phyloP scores from a whole-genome alignment of 495 filamentous ascomycete genomes.

The Hypoxylon perforatum region DNA sequence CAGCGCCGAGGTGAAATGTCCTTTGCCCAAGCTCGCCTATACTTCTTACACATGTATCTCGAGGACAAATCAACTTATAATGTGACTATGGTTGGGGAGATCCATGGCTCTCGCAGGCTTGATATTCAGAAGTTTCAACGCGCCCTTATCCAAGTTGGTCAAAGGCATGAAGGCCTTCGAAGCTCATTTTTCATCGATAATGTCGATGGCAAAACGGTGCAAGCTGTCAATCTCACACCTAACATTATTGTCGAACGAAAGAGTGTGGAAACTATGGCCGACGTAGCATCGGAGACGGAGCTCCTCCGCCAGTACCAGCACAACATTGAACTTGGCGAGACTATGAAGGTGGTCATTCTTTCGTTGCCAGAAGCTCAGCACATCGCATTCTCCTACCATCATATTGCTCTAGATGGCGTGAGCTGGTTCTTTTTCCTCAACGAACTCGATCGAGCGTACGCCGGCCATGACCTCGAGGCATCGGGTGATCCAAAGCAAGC shows the following conservation, averaged over 20 bases:
- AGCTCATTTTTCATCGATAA: constrained; percentile 47
- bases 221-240: constrained; percentile 1
- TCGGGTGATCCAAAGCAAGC: not conserved
- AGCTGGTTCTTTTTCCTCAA: constrained; percentile 24
- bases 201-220: not conserved
- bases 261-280: constrained; percentile 11
- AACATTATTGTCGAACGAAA: not conserved
- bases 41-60: constrained; percentile 44
- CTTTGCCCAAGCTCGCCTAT: constrained; percentile 44
- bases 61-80: constrained; percentile 42
- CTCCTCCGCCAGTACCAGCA: constrained; percentile 26
- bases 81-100: constrained; percentile 1
- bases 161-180: constrained; percentile 51
- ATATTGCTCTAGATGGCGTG: constrained; percentile 44
- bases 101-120: too few relatives aligned
- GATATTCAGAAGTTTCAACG: too few relatives aligned
- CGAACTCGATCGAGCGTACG: constrained; percentile 23
- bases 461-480: not conserved
- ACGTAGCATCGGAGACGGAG: constrained; percentile 15
- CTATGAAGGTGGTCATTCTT: constrained; percentile 32
- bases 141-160: too few relatives aligned
- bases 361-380: constrained; percentile 23
- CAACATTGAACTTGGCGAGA: constrained; percentile 36
- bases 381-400: constrained; percentile 41
- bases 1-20: constrained; percentile 41